Evolutionary conservation across 2,329 filamentous ascomycete species (phyloP).

Genomic region (Xylaria sp.): DNA sequence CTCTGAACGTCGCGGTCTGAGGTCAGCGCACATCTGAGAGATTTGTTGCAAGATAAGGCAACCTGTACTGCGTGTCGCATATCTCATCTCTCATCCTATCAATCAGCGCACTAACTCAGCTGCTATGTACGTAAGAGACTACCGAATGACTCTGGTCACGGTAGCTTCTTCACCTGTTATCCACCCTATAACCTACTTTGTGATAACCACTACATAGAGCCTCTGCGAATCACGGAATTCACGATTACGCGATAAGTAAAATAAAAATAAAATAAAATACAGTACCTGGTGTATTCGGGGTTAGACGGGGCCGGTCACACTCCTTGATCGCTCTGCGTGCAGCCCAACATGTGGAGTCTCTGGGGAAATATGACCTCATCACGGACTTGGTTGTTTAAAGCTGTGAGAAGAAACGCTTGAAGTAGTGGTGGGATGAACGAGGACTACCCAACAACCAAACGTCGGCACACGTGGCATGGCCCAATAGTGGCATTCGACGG

Average conservation of each 20-base stretch:
- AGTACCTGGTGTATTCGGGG: slow-evolving; percentile 4
- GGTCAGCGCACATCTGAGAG: slow-evolving; percentile 27
- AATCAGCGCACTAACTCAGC: neutral
- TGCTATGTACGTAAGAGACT: too few relatives aligned
- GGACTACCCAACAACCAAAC: slow-evolving; percentile 25
- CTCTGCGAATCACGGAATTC: neutral
- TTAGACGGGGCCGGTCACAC: slow-evolving; percentile 7
- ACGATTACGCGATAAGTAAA: slow-evolving; percentile 9
- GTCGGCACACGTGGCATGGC: slow-evolving; percentile 34
- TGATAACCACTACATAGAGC: slow-evolving; percentile 7
- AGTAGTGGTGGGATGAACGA: slow-evolving; percentile 14
- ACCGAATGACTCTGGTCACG: neutral
- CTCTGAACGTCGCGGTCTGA: slow-evolving; percentile 15
- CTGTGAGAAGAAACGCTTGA: slow-evolving; percentile 1
- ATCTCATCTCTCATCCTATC: slow-evolving; percentile 21
- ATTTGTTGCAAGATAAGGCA: slow-evolving; percentile 30
- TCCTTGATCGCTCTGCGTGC: slow-evolving; percentile 15
- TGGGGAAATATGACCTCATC: slow-evolving; percentile 25
- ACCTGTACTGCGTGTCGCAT: neutral
- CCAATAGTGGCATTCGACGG: slow-evolving; percentile 31
- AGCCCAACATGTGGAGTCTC: slow-evolving; percentile 16
- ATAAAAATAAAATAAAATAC: neutral
- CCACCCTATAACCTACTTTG: neutral
- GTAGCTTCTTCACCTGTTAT: neutral
- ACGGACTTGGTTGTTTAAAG: neutral